phyloP scores from a whole-genome alignment of 208 protist species.

The Trypanosoma melophagium region DNA sequence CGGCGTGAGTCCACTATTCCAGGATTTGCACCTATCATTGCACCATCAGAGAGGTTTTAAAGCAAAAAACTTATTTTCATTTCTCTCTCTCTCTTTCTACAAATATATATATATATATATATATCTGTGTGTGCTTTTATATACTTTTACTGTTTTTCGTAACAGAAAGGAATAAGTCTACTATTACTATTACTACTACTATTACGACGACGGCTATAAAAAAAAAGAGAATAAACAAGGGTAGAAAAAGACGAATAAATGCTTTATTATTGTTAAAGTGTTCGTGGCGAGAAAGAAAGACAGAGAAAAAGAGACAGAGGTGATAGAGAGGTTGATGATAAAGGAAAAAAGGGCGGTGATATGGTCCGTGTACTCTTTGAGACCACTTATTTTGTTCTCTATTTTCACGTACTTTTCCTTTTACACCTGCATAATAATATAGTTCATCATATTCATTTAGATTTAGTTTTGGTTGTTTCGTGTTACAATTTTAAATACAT shows the following conservation, averaged over 20 bases:
- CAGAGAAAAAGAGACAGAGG: background rate
- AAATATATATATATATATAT: constrained; percentile 17
- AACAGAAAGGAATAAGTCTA: background rate
- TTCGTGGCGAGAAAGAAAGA: background rate
- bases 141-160: background rate
- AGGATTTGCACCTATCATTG: constrained; percentile 34
- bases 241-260: background rate
- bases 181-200: too few species aligned
- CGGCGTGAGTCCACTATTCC: constrained; percentile 54
- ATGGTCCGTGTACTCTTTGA: too few species aligned
- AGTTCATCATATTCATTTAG: too few species aligned
- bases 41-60: background rate
- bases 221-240: background rate
- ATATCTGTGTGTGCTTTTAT: background rate
- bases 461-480: too few species aligned
- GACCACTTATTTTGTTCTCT: too few species aligned
- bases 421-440: background rate
- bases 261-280: background rate
- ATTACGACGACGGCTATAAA: too few species aligned
- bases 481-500: too few species aligned
- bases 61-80: background rate
- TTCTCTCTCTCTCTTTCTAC: constrained; percentile 1
- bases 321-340: background rate
- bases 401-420: too few species aligned
- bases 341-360: background rate